phyloP scores from a whole-genome alignment of 202 grass and related monocot genomes.

The Panicum hallii region DNA sequence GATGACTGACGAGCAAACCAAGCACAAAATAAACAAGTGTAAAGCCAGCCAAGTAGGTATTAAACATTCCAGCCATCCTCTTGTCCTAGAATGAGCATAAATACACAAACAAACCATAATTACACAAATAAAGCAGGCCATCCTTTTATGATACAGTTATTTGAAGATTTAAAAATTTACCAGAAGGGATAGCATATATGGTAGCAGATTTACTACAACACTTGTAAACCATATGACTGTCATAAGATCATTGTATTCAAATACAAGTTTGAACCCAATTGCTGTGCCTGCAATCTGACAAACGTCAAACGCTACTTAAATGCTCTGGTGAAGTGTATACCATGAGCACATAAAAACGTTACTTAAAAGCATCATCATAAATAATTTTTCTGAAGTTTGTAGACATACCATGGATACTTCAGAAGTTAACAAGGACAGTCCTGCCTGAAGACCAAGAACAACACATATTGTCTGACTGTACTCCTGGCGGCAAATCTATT shows the following conservation, averaged over 20 bases:
- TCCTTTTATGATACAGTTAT: neutral
- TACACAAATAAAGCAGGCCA: conserved; percentile 5
- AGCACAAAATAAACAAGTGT: conserved; percentile 77
- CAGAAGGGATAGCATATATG: conserved; percentile 55
- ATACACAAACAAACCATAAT: neutral
- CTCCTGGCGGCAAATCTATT: conserved; percentile 65
- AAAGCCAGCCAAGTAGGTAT: conserved; percentile 65
- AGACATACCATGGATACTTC: conserved; percentile 68
- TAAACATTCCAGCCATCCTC: conserved; percentile 52
- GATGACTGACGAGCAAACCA: conserved; percentile 79
- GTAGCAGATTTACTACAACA: conserved; percentile 62
- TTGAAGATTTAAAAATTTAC: conserved; percentile 44
- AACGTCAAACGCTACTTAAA: neutral
- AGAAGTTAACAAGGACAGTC: conserved; percentile 55
- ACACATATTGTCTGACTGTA: conserved; percentile 63
- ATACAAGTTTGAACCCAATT: conserved; percentile 70
- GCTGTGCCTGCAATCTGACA: conserved; percentile 67
- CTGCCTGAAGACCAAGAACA: conserved; percentile 51
- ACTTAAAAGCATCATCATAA: neutral
- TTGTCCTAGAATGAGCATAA: conserved; percentile 49
- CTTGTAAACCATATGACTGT: conserved; percentile 51
- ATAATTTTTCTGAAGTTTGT: neutral
- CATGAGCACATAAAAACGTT: conserved; percentile 16
- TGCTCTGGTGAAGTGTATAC: neutral
- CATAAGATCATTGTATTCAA: conserved; percentile 58